These are phyloP conservation scores for Vaucheria bursata DNA, from an alignment of 352 stramenopile species.

Conservation along the genomic window DNA sequence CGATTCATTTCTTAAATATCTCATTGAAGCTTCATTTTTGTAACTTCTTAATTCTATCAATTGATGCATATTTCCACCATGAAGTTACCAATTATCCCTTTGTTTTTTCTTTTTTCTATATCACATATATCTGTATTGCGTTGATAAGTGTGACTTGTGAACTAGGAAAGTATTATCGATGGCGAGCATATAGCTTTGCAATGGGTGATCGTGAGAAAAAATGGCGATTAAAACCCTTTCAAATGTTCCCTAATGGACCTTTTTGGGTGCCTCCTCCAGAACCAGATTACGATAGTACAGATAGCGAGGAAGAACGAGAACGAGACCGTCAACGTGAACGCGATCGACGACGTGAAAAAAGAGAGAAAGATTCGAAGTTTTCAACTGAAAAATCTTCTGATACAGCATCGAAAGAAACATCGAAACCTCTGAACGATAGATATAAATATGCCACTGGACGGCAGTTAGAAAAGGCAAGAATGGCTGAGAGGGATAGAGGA, in stretches of 20 bases:
- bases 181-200: conserved; percentile 27
- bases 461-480: conserved; percentile 40
- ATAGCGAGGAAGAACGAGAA: conserved; percentile 47
- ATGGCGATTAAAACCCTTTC: conserved; percentile 45
- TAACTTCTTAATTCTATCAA: too few species aligned
- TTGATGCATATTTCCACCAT: too few species aligned
- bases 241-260: conserved; percentile 42
- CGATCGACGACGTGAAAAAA: conserved; percentile 11
- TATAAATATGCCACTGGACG: conserved; percentile 14
- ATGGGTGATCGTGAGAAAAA: conserved; percentile 48
- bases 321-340: conserved; percentile 9
- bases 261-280: conserved; percentile 48
- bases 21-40: too few species aligned
- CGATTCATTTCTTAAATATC: too few species aligned
- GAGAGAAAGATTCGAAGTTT: conserved; percentile 12
- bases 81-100: too few species aligned
- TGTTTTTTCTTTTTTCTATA: too few species aligned
- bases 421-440: conserved; percentile 33
- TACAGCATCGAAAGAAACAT: conserved; percentile 14
- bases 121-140: too few species aligned
- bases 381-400: conserved; percentile 26
- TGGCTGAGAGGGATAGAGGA: conserved; percentile 11
- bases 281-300: conserved; percentile 23
- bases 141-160: too few species aligned
- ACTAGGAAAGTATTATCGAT: too few species aligned